Evolutionary conservation across 257 asterid genomes (phyloP), one percentile per base, ranked within the genome.

Genomic region (Salvia miltiorrhiza): DNA sequence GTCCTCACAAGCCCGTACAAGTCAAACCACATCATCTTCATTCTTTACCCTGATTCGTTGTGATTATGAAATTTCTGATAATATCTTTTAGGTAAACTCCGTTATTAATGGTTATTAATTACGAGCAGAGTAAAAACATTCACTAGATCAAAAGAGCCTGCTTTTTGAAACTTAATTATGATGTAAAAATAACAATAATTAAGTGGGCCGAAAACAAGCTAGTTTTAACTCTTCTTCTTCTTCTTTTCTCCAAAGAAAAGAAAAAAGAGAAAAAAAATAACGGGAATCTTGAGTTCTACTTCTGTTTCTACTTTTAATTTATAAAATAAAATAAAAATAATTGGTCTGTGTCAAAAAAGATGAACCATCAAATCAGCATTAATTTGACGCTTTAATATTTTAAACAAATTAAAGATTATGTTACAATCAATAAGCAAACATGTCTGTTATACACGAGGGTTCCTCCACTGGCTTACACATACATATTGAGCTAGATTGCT

Each of bases 11-110:
- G 63, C 53, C 75, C 65, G 67, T 61, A 28, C 76, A 54, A 61
- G 73, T 71, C 78, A 75, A 74, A 69, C 64, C 28, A 57, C 77
- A 69, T 48, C 52, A 23, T 65, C 65, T 40, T 73, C 49, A 68
- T 49, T 58, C 63, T 69, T 73, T 50, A 64, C 50, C 71, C 67
- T 57, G 58, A 64, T 57, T 49, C 55, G 47, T 16, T 58, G 23
- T 32, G 73, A 69, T 76, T 63, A 70, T 41, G 16, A 21, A 54
- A 45, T 35, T 53, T 16, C 61, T 2, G 16, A 39, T 39, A 1
- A n/a, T 21, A 23, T 16, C 13, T 12, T 45, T 4, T 9, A 50
- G 17, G 50, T 58, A 16, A 47, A 21, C 45, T 16, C 17, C 32
- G n/a, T 11, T 3, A 2, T 49, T 35, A 26, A 13, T 40, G 37